phyloP scores from a whole-genome alignment of 768 basidiomycete genomes.

The Psilocybe subaeruginosa region DNA sequence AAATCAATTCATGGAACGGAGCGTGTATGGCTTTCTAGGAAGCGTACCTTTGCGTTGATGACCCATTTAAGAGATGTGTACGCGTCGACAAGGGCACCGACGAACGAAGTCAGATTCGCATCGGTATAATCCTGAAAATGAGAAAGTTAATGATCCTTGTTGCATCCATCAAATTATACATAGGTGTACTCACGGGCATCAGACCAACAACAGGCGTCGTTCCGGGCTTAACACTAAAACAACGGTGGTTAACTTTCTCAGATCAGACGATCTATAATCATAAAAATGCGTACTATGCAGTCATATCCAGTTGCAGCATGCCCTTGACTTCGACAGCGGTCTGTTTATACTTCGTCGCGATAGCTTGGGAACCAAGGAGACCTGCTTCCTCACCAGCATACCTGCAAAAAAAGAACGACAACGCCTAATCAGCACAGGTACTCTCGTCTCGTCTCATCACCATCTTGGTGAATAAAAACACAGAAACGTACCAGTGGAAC shows the following conservation, averaged over 20 bases:
- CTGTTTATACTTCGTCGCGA: slow-evolving; percentile 50
- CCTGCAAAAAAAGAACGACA: slow-evolving; percentile 46
- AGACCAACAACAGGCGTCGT: slow-evolving; percentile 40
- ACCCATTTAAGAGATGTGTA: slow-evolving; percentile 46
- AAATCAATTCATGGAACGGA: background rate
- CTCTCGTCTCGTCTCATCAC: too few species aligned
- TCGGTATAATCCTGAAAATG: slow-evolving; percentile 32
- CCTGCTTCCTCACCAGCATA: slow-evolving; percentile 46
- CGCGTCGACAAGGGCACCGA: slow-evolving; percentile 40
- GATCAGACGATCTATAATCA: too few species aligned
- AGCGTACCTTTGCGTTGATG: slow-evolving; percentile 30
- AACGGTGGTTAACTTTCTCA: too few species aligned
- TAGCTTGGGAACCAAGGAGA: slow-evolving; percentile 51
- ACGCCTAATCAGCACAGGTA: too few species aligned
- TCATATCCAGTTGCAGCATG: slow-evolving; percentile 49
- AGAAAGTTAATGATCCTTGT: background rate
- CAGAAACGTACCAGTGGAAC: slow-evolving; percentile 42
- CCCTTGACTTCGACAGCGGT: slow-evolving; percentile 43
- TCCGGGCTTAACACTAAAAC: slow-evolving; percentile 45
- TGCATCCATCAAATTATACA: background rate
- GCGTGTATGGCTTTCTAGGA: background rate
- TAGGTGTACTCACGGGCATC: slow-evolving; percentile 26
- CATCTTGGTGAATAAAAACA: background rate
- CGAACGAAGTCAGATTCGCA: slow-evolving; percentile 41
- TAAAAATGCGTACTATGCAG: slow-evolving; percentile 32